Evolutionary conservation across 139 green algal species (phyloP), one percentile per base, ranked within the genome.

Genomic region (Penium margaritaceum): DNA sequence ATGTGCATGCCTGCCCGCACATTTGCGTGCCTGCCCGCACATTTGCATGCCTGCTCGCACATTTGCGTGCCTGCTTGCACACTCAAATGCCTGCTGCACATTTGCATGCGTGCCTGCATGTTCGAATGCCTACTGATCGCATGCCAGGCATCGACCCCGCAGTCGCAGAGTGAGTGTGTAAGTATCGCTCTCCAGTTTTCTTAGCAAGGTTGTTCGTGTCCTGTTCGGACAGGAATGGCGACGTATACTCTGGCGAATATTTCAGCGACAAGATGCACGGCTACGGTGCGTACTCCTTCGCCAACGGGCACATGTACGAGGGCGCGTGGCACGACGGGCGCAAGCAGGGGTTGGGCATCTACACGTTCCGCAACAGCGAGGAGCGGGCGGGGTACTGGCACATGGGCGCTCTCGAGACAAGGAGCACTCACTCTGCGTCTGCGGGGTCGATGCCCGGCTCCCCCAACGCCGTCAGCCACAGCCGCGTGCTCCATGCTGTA

Each of bases 151-250:
- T n/a, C n/a, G n/a, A n/a, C n/a, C n/a, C n/a, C n/a, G n/a, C n/a
- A n/a, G n/a, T n/a, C n/a, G n/a, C n/a, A n/a, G n/a, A n/a, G n/a
- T n/a, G n/a, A n/a, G n/a, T n/a, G n/a, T n/a, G n/a, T n/a, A n/a
- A n/a, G n/a, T n/a, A n/a, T n/a, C n/a, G n/a, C n/a, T n/a, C n/a
- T n/a, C n/a, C n/a, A n/a, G n/a, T n/a, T n/a, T n/a, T n/a, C n/a
- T n/a, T n/a, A n/a, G n/a, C n/a, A n/a, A n/a, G n/a, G n/a, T n/a
- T n/a, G n/a, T n/a, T n/a, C n/a, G n/a, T n/a, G n/a, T n/a, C n/a
- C n/a, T n/a, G n/a, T n/a, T n/a, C n/a, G n/a, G n/a, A n/a, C 72
- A 79, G 72, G 32, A 79, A 79, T 55, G 72, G 72, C 19, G 72
- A 79, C 55, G 21, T 27, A 1, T 79, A 79, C 72, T 39, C 72